phyloP scores from a whole-genome alignment of 2,329 filamentous ascomycete species.

The Sordariomycetes sp. region DNA sequence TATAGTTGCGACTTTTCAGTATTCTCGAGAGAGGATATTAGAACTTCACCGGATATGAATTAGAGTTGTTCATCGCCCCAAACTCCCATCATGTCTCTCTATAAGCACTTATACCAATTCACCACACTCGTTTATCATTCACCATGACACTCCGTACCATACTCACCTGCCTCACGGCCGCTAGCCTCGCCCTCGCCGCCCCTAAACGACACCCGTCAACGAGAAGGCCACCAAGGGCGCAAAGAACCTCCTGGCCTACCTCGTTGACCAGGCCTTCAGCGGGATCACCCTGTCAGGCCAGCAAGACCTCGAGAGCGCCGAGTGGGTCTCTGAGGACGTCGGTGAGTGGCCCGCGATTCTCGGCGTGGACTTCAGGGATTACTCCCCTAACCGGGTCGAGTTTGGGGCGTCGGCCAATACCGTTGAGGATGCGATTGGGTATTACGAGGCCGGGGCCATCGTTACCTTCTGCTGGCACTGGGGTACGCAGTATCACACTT shows the following conservation, averaged over 20 bases:
- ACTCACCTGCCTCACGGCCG: background rate
- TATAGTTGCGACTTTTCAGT: background rate
- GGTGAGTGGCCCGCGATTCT: conserved; percentile 33
- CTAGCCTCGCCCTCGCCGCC: background rate
- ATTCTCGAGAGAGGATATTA: background rate
- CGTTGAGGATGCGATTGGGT: conserved; percentile 16
- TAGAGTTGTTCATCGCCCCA: background rate
- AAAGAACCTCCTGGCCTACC: background rate
- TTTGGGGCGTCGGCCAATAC: background rate
- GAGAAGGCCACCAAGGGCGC: background rate
- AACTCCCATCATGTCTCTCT: background rate
- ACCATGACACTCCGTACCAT: background rate
- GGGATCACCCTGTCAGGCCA: conserved; percentile 24
- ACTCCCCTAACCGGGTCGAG: conserved; percentile 10
- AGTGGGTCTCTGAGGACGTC: conserved; percentile 27
- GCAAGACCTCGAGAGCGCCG: conserved; percentile 26
- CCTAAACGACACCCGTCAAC: background rate
- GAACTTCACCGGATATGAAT: background rate
- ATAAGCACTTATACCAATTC: background rate
- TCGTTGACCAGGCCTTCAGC: background rate
- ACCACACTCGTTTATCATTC: background rate
- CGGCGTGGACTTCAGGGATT: conserved; percentile 33
- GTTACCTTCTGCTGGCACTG: conserved; percentile 5
- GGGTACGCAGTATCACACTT: conserved; percentile 24
- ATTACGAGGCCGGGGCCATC: background rate